phyloP scores from a whole-genome alignment of 805 yeast species.

The Metschnikowia lachancei region DNA sequence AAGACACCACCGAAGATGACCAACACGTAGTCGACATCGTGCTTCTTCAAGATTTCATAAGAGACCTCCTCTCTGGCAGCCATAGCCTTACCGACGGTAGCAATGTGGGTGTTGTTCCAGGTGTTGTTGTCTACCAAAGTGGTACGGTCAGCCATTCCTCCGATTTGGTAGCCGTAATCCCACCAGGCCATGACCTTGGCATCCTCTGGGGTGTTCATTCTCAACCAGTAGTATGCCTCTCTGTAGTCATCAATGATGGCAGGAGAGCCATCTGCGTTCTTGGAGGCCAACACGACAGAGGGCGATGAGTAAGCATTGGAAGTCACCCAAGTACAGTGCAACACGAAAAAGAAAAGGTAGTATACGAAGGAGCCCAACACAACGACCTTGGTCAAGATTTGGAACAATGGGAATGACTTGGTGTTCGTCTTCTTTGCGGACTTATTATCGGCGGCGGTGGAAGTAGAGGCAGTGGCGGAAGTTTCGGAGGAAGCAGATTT shows the following conservation, averaged over 20 bases:
- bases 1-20: conserved; percentile 91
- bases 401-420: conserved; percentile 26
- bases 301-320: conserved; percentile 95
- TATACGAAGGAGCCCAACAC: conserved; percentile 68
- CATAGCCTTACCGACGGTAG: conserved; percentile 98
- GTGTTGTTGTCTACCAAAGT: conserved; percentile 98
- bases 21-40: conserved; percentile 92
- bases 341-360: conserved; percentile 77
- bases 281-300: conserved; percentile 88
- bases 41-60: conserved; percentile 81
- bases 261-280: conserved; percentile 79
- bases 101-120: conserved; percentile 99
- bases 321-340: conserved; percentile 97
- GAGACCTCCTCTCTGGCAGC: conserved; percentile 83
- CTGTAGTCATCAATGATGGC: conserved; percentile 92
- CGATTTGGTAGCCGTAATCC: conserved; percentile 99
- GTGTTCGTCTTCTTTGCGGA: conserved; percentile 10
- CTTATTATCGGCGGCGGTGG: background rate
- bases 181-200: conserved; percentile 98
- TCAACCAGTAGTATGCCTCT: conserved; percentile 98
- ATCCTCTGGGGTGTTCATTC: conserved; percentile 97
- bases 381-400: conserved; percentile 52
- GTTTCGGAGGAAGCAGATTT: too few relatives aligned
- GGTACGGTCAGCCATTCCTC: conserved; percentile 99
- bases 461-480: background rate